Evolutionary conservation across 768 basidiomycete species (phyloP).

Genomic region (Naganishia onofrii): DNA sequence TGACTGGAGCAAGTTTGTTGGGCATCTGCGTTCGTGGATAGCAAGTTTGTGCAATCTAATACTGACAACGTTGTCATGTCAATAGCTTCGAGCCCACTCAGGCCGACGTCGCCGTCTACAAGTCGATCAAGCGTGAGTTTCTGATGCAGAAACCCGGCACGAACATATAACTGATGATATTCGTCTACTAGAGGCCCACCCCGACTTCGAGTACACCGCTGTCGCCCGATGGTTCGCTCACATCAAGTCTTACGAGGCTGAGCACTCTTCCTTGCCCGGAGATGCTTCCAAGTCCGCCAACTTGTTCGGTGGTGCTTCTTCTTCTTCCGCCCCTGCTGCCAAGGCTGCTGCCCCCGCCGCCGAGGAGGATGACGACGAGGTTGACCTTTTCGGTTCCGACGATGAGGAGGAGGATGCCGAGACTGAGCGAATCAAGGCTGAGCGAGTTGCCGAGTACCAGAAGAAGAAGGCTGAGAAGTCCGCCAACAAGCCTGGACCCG

Average conservation of each 20-base stretch:
- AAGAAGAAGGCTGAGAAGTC: constrained; percentile 85
- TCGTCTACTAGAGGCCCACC: constrained; percentile 53
- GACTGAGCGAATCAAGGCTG: constrained; percentile 80
- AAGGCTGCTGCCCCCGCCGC: constrained; percentile 48
- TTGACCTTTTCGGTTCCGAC: constrained; percentile 84
- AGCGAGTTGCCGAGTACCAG: constrained; percentile 89
- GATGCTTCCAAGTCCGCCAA: constrained; percentile 76
- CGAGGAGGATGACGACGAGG: constrained; percentile 61
- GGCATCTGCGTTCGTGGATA: neutral
- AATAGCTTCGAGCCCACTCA: constrained; percentile 84
- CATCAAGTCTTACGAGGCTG: constrained; percentile 64
- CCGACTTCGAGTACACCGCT: constrained; percentile 69
- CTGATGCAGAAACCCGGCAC: neutral
- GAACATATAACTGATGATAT: neutral
- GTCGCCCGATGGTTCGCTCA: constrained; percentile 90
- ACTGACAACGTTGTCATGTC: constrained; percentile 16
- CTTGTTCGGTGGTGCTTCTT: constrained; percentile 61
- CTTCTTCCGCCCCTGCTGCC: constrained; percentile 56
- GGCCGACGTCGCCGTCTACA: constrained; percentile 89
- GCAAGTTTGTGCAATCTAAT: neutral
- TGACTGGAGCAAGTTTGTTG: constrained; percentile 7
- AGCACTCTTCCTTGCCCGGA: constrained; percentile 75
- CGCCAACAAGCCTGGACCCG: constrained; percentile 51
- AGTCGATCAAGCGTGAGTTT: constrained; percentile 58
- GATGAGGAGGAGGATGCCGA: constrained; percentile 75